A percentile compares a stretch with the other conserved stretches of the same genome.
Conservation (phyloP, 164 flowering plant genomes). For the Santalum album region DNA sequence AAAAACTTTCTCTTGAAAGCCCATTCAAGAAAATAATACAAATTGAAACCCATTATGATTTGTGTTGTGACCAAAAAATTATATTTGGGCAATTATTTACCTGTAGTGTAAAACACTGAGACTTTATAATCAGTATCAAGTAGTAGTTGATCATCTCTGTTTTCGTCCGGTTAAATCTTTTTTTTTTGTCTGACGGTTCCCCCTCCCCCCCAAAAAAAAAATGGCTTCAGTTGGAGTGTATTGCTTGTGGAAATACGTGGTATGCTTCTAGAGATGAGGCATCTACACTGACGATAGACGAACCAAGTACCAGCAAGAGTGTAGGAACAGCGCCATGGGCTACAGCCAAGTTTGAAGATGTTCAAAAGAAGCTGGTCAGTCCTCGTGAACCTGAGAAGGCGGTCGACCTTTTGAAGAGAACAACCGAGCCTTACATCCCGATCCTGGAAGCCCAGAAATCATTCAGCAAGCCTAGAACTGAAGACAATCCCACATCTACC, state of each 20-base stretch:
- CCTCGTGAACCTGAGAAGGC: slow-evolving; percentile 57
- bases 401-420: slow-evolving; percentile 36
- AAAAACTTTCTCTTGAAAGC: too few relatives aligned
- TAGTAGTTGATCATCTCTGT: too few relatives aligned
- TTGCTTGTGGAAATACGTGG: slow-evolving; percentile 81
- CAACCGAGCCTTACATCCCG: slow-evolving; percentile 42
- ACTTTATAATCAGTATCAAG: too few relatives aligned
- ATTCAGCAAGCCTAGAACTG: slow-evolving; percentile 32
- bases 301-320: slow-evolving; percentile 30
- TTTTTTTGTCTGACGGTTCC: background rate
- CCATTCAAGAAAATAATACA: too few relatives aligned
- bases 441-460: slow-evolving; percentile 57
- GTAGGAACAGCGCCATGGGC: slow-evolving; percentile 71
- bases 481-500: slow-evolving; percentile 21
- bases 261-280: slow-evolving; percentile 84
- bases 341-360: slow-evolving; percentile 75
- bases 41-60: too few relatives aligned
- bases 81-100: too few relatives aligned
- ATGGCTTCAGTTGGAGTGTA: slow-evolving; percentile 63
- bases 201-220: background rate
- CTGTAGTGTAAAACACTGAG: too few relatives aligned
- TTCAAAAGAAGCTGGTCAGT: slow-evolving; percentile 57
- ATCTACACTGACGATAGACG: slow-evolving; percentile 66
- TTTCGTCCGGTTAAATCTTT: too few relatives aligned
- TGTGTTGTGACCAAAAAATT: too few relatives aligned